Evolutionary conservation across 2,329 filamentous ascomycete species (phyloP).

Genomic region (Aspergillus unguis): DNA sequence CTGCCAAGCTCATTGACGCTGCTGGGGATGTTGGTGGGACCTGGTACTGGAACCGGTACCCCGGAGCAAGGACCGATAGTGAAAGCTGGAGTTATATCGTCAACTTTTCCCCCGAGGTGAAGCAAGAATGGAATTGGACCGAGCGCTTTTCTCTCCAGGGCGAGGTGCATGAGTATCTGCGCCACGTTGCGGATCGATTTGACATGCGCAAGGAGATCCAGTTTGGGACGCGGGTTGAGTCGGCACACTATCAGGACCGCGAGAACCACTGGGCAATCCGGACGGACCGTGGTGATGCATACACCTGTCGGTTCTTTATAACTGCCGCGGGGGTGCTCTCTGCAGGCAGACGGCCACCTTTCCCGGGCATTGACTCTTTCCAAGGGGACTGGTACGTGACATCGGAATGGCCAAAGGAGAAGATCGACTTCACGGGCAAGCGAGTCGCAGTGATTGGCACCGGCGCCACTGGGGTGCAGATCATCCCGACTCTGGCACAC

Average conservation of each 20-base stretch:
- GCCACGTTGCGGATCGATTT: slow-evolving; percentile 17
- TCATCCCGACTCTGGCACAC: background rate
- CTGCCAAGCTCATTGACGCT: slow-evolving; percentile 39
- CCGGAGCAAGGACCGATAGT: slow-evolving; percentile 44
- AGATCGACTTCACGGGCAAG: background rate
- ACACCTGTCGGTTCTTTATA: background rate
- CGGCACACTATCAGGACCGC: background rate
- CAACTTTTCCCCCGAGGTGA: slow-evolving; percentile 23
- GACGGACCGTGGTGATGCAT: background rate
- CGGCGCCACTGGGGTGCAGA: background rate
- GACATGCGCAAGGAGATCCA: background rate
- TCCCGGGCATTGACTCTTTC: background rate
- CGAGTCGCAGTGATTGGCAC: background rate
- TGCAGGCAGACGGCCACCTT: background rate
- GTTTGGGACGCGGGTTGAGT: background rate
- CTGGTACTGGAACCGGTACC: slow-evolving; percentile 48
- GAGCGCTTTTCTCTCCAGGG: slow-evolving; percentile 16
- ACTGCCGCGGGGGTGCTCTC: background rate
- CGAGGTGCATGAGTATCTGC: slow-evolving; percentile 30
- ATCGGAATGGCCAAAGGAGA: slow-evolving; percentile 14
- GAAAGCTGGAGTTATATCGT: slow-evolving; percentile 26
- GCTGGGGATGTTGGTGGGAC: slow-evolving; percentile 41
- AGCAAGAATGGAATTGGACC: slow-evolving; percentile 12
- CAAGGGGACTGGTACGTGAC: background rate
- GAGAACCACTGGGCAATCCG: background rate